These are phyloP conservation scores for Medicago truncatula DNA, from an alignment of 306 rosid species.

Conservation along the genomic window DNA sequence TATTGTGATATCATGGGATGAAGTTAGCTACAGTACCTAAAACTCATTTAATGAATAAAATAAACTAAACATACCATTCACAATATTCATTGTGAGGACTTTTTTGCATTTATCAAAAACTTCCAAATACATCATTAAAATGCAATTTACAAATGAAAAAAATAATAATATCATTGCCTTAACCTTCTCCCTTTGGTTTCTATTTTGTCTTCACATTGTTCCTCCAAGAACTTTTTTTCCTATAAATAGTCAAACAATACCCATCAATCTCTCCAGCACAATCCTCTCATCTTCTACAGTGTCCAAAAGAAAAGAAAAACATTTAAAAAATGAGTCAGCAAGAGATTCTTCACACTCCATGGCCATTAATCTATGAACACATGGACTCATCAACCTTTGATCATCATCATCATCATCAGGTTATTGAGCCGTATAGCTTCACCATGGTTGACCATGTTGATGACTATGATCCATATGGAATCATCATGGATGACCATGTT, in stretches of 20 bases:
- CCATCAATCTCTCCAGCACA: slow-evolving; percentile 12
- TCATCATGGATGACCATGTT: slow-evolving; percentile 24
- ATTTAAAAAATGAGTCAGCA: slow-evolving; percentile 43
- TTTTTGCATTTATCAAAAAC: not conserved
- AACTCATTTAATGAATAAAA: not conserved
- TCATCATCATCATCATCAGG: slow-evolving; percentile 33
- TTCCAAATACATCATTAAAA: slow-evolving; percentile 1
- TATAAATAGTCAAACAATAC: slow-evolving; percentile 39
- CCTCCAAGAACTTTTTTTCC: not conserved
- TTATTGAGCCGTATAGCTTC: slow-evolving; percentile 42
- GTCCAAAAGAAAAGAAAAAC: not conserved
- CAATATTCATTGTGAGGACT: not conserved
- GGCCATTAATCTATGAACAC: slow-evolving; percentile 41
- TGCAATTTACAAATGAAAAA: not conserved
- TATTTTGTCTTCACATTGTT: slow-evolving; percentile 32
- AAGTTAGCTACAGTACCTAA: not conserved
- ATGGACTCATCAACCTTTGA: slow-evolving; percentile 49
- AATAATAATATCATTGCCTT: not conserved
- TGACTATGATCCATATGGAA: slow-evolving; percentile 25
- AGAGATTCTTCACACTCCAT: slow-evolving; percentile 45
- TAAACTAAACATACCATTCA: not conserved
- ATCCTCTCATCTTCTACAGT: not conserved
- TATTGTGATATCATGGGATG: not conserved
- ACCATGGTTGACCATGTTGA: slow-evolving; percentile 30
- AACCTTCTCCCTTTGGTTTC: slow-evolving; percentile 17